A percentile compares a stretch with the other conserved stretches of the same genome.
Evolutionary conservation across 345 rosid genomes (phyloP).

Genomic region (Corchorus capsularis): DNA sequence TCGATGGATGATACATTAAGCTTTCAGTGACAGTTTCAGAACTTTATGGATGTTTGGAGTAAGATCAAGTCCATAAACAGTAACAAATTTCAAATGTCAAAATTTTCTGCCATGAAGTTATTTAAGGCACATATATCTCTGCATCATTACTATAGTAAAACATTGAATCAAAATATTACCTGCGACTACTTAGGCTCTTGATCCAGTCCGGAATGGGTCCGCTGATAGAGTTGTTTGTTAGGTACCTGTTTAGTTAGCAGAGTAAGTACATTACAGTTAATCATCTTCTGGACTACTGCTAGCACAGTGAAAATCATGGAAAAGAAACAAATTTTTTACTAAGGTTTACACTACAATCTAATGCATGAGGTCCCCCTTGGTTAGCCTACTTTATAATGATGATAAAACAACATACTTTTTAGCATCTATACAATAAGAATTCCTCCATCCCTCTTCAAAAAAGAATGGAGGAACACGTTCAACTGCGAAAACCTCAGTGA

Average conservation of each 20-base stretch:
- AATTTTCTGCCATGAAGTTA: too few species aligned
- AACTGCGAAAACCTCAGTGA: not conserved
- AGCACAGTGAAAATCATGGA: too few species aligned
- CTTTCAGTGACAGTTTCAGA: too few species aligned
- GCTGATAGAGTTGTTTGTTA: constrained; percentile 36
- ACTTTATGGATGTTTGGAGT: too few species aligned
- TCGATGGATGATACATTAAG: not conserved
- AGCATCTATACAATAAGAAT: not conserved
- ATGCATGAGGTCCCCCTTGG: not conserved
- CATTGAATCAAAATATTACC: constrained; percentile 9
- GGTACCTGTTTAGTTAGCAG: constrained; percentile 30
- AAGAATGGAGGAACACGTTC: not conserved
- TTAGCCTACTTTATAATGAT: not conserved
- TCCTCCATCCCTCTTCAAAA: not conserved
- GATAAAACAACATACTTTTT: too few species aligned
- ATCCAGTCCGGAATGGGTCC: constrained; percentile 20
- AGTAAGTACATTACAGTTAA: not conserved
- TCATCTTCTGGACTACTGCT: too few species aligned
- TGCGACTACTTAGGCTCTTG: not conserved
- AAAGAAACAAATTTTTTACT: too few species aligned
- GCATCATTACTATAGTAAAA: not conserved
- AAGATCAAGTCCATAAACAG: too few species aligned
- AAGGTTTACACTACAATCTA: not conserved
- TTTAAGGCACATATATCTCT: too few species aligned
- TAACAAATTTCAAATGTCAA: too few species aligned